Evolutionary conservation across 2,329 filamentous ascomycete genomes (phyloP), one percentile per base, ranked within the genome.

Genomic region (Ophiostoma piceae): DNA sequence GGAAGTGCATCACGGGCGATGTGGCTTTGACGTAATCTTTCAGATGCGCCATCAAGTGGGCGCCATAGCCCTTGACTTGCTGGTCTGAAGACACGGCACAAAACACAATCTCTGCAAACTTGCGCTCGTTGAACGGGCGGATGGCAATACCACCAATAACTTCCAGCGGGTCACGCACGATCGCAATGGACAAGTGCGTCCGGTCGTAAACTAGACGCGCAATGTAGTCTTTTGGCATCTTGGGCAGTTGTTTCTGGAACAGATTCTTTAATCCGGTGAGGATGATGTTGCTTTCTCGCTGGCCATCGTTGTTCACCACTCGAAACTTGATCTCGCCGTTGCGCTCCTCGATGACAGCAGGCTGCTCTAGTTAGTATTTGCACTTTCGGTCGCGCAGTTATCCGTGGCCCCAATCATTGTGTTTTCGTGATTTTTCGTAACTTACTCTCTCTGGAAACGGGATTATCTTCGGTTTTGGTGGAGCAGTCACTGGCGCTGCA

Each of bases 181-280:
- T 98, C 22, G 95, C 95, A 75, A 99, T 97, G 51, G 92, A 97
- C 72, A 98, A 79, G 82, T 99, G 95, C 6, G 94, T 97, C 68
- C 95, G 90, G 80, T 99, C 95, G 81, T 99, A 99, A 70, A 99
- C 95, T 7, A 99, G 87, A 57, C 95, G 91, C 2, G 95, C 95
- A 75, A 99, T 98, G 78, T 99, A 99, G 77, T 98, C 95, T 79
- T 98, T 97, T 14, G 95, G 95, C 95, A 99, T 99, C 80, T 98
- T 98, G 0, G 95, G 95, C 6, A 99, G 84, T 77, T 99, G 95
- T 76, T 98, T 98, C 79, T 99, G 95, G 76, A 99, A 98, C 74
- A 99, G 96, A 77, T 94, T 97, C 78, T 98, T 99, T 69, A 99
- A 84, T 12, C 95, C 95, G 0, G 94, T 97, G 71, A 99, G 84